Conservation (phyloP, 148 eudicot species). For the Rhododendron mucronatum region DNA sequence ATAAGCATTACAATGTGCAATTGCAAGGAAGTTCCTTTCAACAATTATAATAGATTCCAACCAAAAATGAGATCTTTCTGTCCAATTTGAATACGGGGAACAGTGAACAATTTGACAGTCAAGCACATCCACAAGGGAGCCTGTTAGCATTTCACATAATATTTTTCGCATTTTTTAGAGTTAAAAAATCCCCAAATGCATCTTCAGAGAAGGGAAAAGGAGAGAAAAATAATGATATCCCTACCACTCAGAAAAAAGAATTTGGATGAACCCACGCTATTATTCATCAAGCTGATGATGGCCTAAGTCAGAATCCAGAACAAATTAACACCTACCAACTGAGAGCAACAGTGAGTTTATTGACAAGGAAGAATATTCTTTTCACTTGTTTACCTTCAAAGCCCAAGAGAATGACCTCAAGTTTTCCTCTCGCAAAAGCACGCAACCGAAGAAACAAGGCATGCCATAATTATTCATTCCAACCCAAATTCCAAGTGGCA, state of each 20-base stretch:
- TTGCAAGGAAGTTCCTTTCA: not conserved
- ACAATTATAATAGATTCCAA: not conserved
- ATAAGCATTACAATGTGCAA: not conserved
- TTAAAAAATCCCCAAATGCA: not conserved
- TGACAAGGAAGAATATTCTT: not conserved
- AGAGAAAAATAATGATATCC: not conserved
- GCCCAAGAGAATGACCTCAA: constrained; percentile 74
- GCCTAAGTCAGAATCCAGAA: not conserved
- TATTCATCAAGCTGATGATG: not conserved
- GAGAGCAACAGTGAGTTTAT: not conserved
- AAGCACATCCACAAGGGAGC: not conserved
- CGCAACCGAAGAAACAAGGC: constrained; percentile 84
- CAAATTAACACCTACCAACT: not conserved
- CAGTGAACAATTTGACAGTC: not conserved
- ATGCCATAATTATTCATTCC: constrained; percentile 74
- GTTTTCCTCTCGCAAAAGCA: constrained; percentile 69
- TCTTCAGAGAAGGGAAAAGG: not conserved
- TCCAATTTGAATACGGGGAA: not conserved
- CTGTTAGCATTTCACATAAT: not conserved
- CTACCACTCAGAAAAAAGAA: not conserved
- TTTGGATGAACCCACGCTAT: not conserved
- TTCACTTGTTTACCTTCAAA: constrained; percentile 53
- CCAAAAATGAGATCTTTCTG: constrained; percentile 3
- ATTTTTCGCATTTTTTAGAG: not conserved
- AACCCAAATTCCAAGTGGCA: constrained; percentile 87